A percentile compares a stretch with the other conserved stretches of the same genome.
phyloP scores from a whole-genome alignment of 1,139 yeast genomes.

The Pneumocystis carinii region DNA sequence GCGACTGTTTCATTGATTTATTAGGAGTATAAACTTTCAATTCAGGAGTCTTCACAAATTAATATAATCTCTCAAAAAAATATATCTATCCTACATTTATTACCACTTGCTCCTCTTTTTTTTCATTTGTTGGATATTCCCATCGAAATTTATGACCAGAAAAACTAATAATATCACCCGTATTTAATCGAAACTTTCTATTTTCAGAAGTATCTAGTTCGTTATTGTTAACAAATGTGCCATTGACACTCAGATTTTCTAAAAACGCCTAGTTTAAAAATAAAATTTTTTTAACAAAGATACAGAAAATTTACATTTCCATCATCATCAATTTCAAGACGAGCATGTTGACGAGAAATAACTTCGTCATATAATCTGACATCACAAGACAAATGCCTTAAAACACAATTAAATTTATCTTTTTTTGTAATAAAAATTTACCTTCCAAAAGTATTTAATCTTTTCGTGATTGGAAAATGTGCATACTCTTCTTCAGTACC shows the following conservation, averaged over 20 bases:
- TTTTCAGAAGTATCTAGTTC: not conserved
- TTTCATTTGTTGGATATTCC: not conserved
- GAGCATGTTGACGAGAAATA: not conserved
- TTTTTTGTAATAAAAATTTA: not conserved
- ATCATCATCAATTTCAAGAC: not conserved
- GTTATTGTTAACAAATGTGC: not conserved
- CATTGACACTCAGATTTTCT: not conserved
- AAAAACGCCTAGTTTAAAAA: not conserved
- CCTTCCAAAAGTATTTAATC: constrained; percentile 1
- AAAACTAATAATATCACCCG: not conserved
- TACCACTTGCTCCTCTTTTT: not conserved
- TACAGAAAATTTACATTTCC: not conserved
- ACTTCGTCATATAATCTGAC: not conserved
- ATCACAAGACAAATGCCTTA: not conserved
- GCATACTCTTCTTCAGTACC: not conserved
- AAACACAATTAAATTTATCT: not conserved
- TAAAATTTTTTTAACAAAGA: not conserved
- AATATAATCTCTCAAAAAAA: not conserved
- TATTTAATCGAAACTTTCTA: not conserved
- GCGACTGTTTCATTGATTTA: not conserved
- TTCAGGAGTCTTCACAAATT: not conserved
- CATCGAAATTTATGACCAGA: not conserved
- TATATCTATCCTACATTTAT: not conserved
- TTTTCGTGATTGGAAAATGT: not conserved
- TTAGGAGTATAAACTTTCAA: not conserved